These are phyloP conservation scores for Penicillium rolfsii DNA, from an alignment of 2,329 filamentous ascomycete species.

Conservation along the genomic window DNA sequence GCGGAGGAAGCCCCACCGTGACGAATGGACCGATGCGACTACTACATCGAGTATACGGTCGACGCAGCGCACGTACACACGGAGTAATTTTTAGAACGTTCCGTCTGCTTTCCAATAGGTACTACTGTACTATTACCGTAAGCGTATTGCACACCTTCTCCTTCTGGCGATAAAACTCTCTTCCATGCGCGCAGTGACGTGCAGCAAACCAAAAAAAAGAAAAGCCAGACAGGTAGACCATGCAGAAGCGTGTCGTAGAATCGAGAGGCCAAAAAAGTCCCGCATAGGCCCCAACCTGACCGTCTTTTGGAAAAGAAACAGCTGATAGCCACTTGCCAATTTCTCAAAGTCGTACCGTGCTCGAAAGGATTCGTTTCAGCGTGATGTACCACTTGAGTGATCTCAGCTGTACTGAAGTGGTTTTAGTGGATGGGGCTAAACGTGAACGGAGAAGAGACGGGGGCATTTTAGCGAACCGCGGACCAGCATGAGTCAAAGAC, in stretches of 20 bases:
- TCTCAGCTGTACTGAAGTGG: not conserved
- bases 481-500: not conserved
- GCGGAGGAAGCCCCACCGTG: not conserved
- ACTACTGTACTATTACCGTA: not conserved
- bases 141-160: not conserved
- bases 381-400: not conserved
- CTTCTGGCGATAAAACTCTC: slow-evolving; percentile 1
- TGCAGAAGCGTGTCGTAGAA: not conserved
- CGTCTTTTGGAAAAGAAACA: slow-evolving; percentile 1
- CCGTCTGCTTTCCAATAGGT: not conserved
- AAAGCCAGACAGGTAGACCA: not conserved
- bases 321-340: slow-evolving; percentile 11
- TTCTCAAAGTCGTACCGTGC: slow-evolving; percentile 14
- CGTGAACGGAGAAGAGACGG: not conserved
- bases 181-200: not conserved
- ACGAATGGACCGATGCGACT: not conserved
- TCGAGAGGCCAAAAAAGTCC: not conserved
- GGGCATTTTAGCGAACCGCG: slow-evolving; percentile 1
- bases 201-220: not conserved
- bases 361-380: slow-evolving; percentile 22
- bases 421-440: slow-evolving; percentile 1
- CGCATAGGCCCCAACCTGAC: not conserved
- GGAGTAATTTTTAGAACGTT: too few species aligned
- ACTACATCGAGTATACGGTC: slow-evolving; percentile 3
- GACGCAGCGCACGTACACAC: not conserved